Evolutionary conservation across 768 basidiomycete species (phyloP).

Genomic region (Tulasnella calospora): DNA sequence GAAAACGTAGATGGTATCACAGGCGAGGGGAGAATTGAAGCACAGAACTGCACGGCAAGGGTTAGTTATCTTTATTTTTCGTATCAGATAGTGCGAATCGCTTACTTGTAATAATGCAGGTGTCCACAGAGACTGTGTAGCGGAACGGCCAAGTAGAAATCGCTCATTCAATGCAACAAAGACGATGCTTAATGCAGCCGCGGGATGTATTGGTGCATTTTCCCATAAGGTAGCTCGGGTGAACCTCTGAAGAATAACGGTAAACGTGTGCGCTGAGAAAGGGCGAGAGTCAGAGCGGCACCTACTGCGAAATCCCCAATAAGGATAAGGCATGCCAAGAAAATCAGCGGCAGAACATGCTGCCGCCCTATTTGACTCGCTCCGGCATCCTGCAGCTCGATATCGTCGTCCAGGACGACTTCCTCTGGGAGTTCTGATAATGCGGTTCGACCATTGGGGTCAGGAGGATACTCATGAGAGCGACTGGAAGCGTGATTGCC

Average conservation of each 20-base stretch:
- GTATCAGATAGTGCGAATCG: neutral
- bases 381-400: neutral
- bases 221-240: neutral
- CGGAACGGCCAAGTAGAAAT: neutral
- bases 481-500: neutral
- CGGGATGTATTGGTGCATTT: neutral
- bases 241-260: neutral
- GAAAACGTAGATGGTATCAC: neutral
- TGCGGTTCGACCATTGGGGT: neutral
- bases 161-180: neutral
- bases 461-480: neutral
- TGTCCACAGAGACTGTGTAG: neutral
- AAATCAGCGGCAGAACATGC: neutral
- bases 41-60: neutral
- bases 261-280: too few species aligned
- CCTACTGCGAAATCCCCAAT: neutral
- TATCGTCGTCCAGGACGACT: neutral
- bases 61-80: too few species aligned
- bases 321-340: neutral
- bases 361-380: neutral
- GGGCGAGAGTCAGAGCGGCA: neutral
- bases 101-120: conserved; percentile 2
- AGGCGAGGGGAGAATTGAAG: neutral
- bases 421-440: neutral
- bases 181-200: neutral